Percentiles rank a stretch among this genome's conserved stretches.
Conservation (phyloP, 1,284 basidiomycete genomes). For the Leccinum fuscescens region DNA sequence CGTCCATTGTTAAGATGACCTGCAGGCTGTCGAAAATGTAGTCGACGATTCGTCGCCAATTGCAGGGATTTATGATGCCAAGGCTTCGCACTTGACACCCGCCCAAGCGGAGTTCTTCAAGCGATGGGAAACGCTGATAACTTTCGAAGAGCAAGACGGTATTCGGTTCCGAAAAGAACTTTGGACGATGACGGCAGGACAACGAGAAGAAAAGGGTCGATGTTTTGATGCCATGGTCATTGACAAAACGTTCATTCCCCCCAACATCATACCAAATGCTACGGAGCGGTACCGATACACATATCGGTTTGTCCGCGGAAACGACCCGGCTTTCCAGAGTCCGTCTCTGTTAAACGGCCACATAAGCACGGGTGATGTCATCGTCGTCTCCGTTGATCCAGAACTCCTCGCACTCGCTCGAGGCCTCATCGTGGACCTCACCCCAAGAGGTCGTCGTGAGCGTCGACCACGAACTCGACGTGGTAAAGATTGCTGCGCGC, state of each 20-base stretch:
- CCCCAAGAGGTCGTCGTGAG: constrained; percentile 69
- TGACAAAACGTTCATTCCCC: constrained; percentile 37
- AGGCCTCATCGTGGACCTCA: constrained; percentile 80
- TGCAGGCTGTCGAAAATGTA: constrained; percentile 70
- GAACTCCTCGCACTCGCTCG: constrained; percentile 79
- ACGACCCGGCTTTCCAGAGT: constrained; percentile 18
- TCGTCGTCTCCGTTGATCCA: constrained; percentile 85
- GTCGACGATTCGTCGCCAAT: constrained; percentile 64
- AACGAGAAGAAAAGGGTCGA: constrained; percentile 77
- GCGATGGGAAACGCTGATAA: constrained; percentile 86
- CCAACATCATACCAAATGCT: constrained; percentile 17
- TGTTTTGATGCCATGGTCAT: constrained; percentile 83
- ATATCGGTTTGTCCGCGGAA: constrained; percentile 62
- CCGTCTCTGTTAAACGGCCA: constrained; percentile 70
- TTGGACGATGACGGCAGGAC: constrained; percentile 85
- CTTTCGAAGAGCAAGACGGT: constrained; percentile 87
- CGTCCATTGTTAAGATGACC: constrained; percentile 2
- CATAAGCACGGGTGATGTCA: constrained; percentile 76
- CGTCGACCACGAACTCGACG: constrained; percentile 76
- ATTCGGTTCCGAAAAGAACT: constrained; percentile 84
- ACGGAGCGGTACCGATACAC: constrained; percentile 53
- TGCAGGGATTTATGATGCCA: constrained; percentile 71
- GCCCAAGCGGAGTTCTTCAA: constrained; percentile 80
- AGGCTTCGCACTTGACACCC: constrained; percentile 77
- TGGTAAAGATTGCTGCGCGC: constrained; percentile 42